Conservation (phyloP, 2,329 filamentous ascomycete species). For the Aspergillus pseudotamarii region DNA sequence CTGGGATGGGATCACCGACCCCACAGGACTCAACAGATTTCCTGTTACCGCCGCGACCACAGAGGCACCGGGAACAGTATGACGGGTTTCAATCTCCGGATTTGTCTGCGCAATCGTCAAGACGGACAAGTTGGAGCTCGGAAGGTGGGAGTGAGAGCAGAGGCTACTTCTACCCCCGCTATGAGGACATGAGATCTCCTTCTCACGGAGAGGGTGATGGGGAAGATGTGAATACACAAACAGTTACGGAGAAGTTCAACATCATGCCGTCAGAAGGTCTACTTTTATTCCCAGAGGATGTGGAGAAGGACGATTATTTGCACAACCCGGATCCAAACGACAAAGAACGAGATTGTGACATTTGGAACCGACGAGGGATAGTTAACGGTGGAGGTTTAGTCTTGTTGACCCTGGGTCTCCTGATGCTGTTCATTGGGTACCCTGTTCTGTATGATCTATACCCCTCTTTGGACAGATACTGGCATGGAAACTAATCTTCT, state of each 20-base stretch:
- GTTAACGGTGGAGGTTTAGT: conserved; percentile 66
- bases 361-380: conserved; percentile 66
- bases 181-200: conserved; percentile 61
- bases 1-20: conserved; percentile 48
- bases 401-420: conserved; percentile 62
- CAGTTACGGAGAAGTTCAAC: conserved; percentile 73
- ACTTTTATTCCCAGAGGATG: conserved; percentile 70
- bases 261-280: conserved; percentile 69
- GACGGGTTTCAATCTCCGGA: conserved; percentile 52
- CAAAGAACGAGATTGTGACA: conserved; percentile 62
- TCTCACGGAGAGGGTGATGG: conserved; percentile 67
- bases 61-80: conserved; percentile 56
- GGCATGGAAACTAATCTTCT: conserved; percentile 1
- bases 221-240: conserved; percentile 69
- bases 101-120: conserved; percentile 57
- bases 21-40: conserved; percentile 48
- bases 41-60: conserved; percentile 46
- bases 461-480: conserved; percentile 5
- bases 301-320: conserved; percentile 72
- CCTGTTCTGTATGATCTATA: conserved; percentile 62
- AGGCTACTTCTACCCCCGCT: conserved; percentile 55
- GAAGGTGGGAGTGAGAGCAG: conserved; percentile 59
- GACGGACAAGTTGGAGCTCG: conserved; percentile 68
- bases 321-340: conserved; percentile 71
- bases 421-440: conserved; percentile 70